Evolutionary conservation across 139 green algal genomes (phyloP).

Genomic region (Chlorella vulgaris): DNA sequence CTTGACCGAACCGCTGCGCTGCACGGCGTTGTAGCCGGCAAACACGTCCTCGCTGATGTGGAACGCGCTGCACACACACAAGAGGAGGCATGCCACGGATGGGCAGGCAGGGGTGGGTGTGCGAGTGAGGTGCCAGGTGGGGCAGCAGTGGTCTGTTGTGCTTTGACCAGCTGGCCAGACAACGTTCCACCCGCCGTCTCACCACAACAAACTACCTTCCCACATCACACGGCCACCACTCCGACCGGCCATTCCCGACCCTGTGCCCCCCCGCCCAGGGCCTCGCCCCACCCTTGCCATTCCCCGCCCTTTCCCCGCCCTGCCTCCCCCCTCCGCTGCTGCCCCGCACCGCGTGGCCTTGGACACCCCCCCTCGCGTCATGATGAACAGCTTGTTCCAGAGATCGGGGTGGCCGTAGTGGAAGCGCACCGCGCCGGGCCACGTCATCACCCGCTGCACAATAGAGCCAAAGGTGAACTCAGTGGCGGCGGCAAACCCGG

Average conservation of each 20-base stretch:
- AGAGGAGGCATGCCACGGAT: neutral
- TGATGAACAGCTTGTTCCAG: conserved; percentile 87
- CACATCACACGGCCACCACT: no score
- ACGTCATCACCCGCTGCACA: conserved; percentile 77
- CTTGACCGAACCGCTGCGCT: conserved; percentile 76
- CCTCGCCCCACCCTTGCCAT: neutral
- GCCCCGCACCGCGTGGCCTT: conserved; percentile 52
- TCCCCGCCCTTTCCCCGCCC: neutral
- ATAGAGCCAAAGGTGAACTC: conserved; percentile 86
- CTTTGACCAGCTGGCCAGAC: no score
- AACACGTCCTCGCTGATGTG: conserved; percentile 72
- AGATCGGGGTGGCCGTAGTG: conserved; percentile 95
- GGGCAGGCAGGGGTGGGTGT: neutral
- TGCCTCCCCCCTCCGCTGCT: neutral
- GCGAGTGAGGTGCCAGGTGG: no score
- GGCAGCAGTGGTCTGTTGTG: no score
- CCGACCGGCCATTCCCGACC: no score
- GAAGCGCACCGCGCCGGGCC: conserved; percentile 73
- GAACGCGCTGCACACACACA: conserved; percentile 39
- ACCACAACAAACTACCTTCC: no score
- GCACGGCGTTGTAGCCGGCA: conserved; percentile 80
- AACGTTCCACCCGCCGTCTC: no score
- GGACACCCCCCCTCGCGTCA: conserved; percentile 76
- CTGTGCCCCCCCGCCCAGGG: no score
- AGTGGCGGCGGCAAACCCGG: conserved; percentile 70